Percentiles rank a stretch among this genome's conserved stretches.
Conservation (phyloP, 495 filamentous ascomycete species). For the Lophium mytilinum region DNA sequence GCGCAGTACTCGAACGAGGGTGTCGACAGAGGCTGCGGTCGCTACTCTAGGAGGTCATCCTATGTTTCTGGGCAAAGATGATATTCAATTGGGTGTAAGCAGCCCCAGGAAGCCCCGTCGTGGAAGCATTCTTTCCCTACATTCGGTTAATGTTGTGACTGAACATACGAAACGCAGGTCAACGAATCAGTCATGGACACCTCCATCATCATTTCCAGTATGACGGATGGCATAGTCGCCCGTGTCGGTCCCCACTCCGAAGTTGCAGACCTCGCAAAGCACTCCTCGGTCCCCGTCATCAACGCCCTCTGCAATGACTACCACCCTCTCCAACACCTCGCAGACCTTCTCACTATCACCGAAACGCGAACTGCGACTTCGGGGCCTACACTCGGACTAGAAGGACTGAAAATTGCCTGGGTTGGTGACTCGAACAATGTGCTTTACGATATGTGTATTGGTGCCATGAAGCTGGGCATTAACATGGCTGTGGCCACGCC, state of each 20-base stretch:
- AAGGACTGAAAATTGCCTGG: slow-evolving; percentile 87
- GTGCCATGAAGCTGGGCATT: slow-evolving; percentile 75
- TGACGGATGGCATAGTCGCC: slow-evolving; percentile 85
- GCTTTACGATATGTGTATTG: slow-evolving; percentile 83
- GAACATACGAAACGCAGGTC: slow-evolving; percentile 36
- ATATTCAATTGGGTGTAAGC: slow-evolving; percentile 84
- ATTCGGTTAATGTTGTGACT: too few relatives aligned
- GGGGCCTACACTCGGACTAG: slow-evolving; percentile 51
- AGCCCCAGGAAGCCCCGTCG: not conserved
- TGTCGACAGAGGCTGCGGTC: slow-evolving; percentile 85
- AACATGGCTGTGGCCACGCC: slow-evolving; percentile 82
- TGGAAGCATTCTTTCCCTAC: too few relatives aligned
- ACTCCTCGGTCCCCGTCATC: slow-evolving; percentile 83
- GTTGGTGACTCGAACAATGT: slow-evolving; percentile 97
- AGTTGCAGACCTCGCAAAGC: slow-evolving; percentile 65
- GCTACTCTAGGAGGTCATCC: slow-evolving; percentile 79
- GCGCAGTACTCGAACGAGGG: slow-evolving; percentile 81
- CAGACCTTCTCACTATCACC: slow-evolving; percentile 85
- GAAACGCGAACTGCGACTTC: slow-evolving; percentile 56
- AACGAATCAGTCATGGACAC: slow-evolving; percentile 92
- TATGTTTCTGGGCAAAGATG: slow-evolving; percentile 90
- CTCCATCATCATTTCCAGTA: slow-evolving; percentile 78
- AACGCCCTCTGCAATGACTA: slow-evolving; percentile 84
- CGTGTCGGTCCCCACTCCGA: slow-evolving; percentile 80
- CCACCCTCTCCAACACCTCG: slow-evolving; percentile 87